Conservation (phyloP, 2,329 filamentous ascomycete genomes). For the Fusarium hainanense region DNA sequence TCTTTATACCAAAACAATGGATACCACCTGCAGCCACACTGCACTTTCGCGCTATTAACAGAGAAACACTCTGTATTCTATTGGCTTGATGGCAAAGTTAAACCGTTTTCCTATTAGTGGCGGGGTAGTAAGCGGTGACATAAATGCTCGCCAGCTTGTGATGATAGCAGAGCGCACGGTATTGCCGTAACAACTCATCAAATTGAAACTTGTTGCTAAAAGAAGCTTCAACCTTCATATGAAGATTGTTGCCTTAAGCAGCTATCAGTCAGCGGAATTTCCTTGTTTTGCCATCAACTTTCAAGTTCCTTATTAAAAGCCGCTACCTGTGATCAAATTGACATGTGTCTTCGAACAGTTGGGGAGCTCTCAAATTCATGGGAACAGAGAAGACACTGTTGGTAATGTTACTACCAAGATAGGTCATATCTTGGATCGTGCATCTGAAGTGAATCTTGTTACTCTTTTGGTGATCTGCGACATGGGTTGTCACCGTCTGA, state of each 20-base stretch:
- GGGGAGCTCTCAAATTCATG: too few species aligned
- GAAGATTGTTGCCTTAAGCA: too few species aligned
- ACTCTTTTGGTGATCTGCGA: background rate
- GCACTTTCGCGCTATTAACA: too few species aligned
- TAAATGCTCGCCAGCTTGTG: background rate
- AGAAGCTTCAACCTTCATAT: background rate
- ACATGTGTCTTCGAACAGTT: too few species aligned
- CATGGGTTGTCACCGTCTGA: background rate
- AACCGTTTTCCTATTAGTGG: background rate
- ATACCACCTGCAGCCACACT: background rate
- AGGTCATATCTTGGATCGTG: background rate
- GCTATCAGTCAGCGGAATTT: too few species aligned
- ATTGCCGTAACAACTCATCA: background rate
- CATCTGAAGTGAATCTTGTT: background rate
- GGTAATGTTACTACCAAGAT: background rate
- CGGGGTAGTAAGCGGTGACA: slow-evolving; percentile 1
- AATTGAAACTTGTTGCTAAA: background rate
- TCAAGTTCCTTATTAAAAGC: too few species aligned
- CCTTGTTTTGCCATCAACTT: too few species aligned
- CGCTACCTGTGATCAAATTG: too few species aligned
- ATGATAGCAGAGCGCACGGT: background rate
- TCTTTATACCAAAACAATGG: background rate
- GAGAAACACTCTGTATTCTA: background rate
- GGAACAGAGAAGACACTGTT: background rate
- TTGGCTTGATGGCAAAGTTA: background rate